These are phyloP conservation scores for Podaxis carcinomalis DNA, from an alignment of 768 basidiomycete species.

Conservation along the genomic window DNA sequence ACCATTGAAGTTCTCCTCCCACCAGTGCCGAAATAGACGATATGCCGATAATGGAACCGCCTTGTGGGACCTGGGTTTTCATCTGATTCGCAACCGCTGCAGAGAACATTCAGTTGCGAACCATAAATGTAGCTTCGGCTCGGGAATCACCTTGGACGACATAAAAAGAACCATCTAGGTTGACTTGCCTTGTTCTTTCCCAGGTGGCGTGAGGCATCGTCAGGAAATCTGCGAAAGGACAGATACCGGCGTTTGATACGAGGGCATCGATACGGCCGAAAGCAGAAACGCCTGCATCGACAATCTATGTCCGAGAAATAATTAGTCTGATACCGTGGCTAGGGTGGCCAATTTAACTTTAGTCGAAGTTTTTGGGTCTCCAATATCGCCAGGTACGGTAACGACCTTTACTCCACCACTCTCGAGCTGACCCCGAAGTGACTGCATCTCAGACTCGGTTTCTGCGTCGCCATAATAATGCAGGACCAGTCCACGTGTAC, in stretches of 20 bases:
- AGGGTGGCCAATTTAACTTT: constrained; percentile 32
- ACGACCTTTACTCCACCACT: constrained; percentile 34
- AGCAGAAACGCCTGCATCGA: constrained; percentile 48
- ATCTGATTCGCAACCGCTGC: constrained; percentile 71
- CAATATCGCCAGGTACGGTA: constrained; percentile 63
- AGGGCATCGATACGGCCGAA: constrained; percentile 62
- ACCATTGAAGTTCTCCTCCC: constrained; percentile 70
- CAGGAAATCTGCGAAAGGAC: constrained; percentile 73
- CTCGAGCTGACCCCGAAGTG: constrained; percentile 44
- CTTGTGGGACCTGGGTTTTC: constrained; percentile 62
- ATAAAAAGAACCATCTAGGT: constrained; percentile 75
- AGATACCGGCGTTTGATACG: constrained; percentile 56
- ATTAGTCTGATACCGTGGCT: not conserved
- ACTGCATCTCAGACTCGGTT: constrained; percentile 44
- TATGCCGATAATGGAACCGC: constrained; percentile 72
- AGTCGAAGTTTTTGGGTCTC: constrained; percentile 46
- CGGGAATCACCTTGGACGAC: constrained; percentile 49
- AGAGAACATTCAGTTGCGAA: not conserved
- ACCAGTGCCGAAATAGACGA: constrained; percentile 79
- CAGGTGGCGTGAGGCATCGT: constrained; percentile 61
- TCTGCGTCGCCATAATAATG: constrained; percentile 64
- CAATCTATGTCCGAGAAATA: constrained; percentile 42
- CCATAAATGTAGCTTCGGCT: not conserved
- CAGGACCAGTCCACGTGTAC: constrained; percentile 57
- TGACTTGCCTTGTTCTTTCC: constrained; percentile 64